Evolutionary conservation across 345 rosid species (phyloP).

Genomic region (Dipteronia sinensis): DNA sequence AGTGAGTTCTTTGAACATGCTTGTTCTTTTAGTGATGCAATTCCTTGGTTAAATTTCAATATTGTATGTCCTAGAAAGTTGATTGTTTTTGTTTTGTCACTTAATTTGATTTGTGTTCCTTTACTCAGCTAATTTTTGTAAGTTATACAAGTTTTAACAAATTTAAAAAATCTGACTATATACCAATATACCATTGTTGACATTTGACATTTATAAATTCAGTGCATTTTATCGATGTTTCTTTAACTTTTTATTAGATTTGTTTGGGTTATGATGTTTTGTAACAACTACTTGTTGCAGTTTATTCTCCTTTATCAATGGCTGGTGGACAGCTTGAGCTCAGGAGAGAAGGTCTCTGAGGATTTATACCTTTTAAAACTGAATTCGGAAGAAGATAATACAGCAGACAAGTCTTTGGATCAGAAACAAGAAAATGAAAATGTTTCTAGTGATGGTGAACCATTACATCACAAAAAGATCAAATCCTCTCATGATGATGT

Average conservation of each 20-base stretch:
- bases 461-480: conserved; percentile 37
- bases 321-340: conserved; percentile 80
- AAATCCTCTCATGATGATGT: conserved; percentile 39
- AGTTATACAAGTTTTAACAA: not conserved
- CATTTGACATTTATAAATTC: not conserved
- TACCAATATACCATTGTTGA: not conserved
- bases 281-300: conserved; percentile 38
- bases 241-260: not conserved
- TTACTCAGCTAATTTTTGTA: not conserved
- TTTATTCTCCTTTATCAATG: conserved; percentile 66
- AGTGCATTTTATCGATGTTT: not conserved
- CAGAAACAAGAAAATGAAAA: conserved; percentile 21
- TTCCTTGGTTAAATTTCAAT: not conserved
- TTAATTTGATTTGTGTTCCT: not conserved
- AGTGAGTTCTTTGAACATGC: conserved; percentile 36
- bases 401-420: conserved; percentile 34
- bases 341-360: conserved; percentile 69
- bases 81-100: not conserved
- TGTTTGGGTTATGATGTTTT: not conserved
- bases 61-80: not conserved
- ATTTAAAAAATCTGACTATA: not conserved
- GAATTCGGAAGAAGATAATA: conserved; percentile 35
- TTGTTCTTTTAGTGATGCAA: not conserved
- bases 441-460: conserved; percentile 35
- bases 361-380: conserved; percentile 51